Conservation (phyloP, 2,329 filamentous ascomycete genomes). For the Westerdykella ornata region DNA sequence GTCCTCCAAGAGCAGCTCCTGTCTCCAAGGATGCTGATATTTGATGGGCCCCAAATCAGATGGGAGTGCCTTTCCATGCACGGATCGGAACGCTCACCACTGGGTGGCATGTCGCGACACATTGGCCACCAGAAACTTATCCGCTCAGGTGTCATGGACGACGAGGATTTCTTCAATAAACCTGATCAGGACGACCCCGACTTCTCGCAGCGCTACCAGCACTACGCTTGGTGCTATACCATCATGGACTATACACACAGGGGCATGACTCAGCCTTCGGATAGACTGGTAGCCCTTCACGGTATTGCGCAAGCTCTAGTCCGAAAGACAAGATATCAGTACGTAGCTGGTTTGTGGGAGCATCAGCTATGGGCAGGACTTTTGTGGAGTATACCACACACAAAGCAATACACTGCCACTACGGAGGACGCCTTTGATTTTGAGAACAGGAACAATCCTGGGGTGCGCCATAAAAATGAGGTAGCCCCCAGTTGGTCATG, state of each 20-base stretch:
- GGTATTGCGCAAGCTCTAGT: slow-evolving; percentile 13
- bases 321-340: slow-evolving; percentile 9
- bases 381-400: slow-evolving; percentile 13
- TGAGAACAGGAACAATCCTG: slow-evolving; percentile 4
- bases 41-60: slow-evolving; percentile 12
- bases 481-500: slow-evolving; percentile 18
- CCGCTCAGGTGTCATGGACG: slow-evolving; percentile 8
- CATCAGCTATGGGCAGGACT: slow-evolving; percentile 11
- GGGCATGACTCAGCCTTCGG: slow-evolving; percentile 15
- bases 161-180: slow-evolving; percentile 10
- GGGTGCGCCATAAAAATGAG: slow-evolving; percentile 10
- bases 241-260: slow-evolving; percentile 19
- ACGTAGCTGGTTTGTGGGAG: slow-evolving; percentile 15
- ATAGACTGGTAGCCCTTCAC: slow-evolving; percentile 15
- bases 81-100: slow-evolving; percentile 12
- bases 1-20: slow-evolving; percentile 21
- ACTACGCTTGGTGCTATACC: slow-evolving; percentile 12
- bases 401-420: slow-evolving; percentile 5
- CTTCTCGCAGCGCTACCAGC: slow-evolving; percentile 4
- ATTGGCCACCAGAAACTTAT: slow-evolving; percentile 10
- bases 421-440: slow-evolving; percentile 8
- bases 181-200: not conserved
- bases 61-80: slow-evolving; percentile 19
- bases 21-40: slow-evolving; percentile 16
- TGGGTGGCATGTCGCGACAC: slow-evolving; percentile 10